Evolutionary conservation across 1,139 yeast genomes (phyloP), one percentile per base, ranked within the genome.

Genomic region (Zygotorulaspora mrakii): DNA sequence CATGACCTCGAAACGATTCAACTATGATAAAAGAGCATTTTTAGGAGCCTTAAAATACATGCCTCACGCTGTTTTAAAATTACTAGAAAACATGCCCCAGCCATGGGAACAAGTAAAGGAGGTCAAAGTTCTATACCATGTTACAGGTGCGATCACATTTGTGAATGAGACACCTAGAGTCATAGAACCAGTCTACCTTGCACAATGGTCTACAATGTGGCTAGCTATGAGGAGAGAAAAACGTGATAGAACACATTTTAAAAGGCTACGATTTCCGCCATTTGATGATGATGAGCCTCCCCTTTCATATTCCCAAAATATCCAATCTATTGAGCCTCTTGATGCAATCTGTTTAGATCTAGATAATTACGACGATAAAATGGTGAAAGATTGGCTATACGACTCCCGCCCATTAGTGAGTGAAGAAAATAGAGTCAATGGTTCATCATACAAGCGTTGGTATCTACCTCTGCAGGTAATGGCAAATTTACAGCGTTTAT

Each of bases 271-370:
- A 40, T 84, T 91, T 52, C 99, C 99, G 1, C 91, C 95, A 0
- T 88, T 91, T 66, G 98, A 94, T 63, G 99, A 94, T 58, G 98
- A 94, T 59, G 97, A 89, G 59, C 96, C 96, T 0, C 94, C 95
- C 0, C 62, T 89, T 30, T 79, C 82, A 46, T 91, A 88, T 82
- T 58, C 79, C 17, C 94, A 87, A 45, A 83, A 85, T 53, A 68
- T 88, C 14, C 84, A 85, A 46, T 82, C 78, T 21, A 64, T 79
- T 1, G 91, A 82, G 35, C 83, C 89, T 0, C 70, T 76, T 5
- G 89, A 82, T 24, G 73, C 91, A 0, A 76, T 89, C 21, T 76
- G 71, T 47, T 57, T 83, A 48, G 84, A 82, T 17, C 63, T 83
- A 11, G 81, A 82, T 49, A 75, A 73, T 11, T 68, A 68, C 7